These are phyloP conservation scores for Cercophora sp. DNA, from an alignment of 495 filamentous ascomycete genomes.

Conservation along the genomic window DNA sequence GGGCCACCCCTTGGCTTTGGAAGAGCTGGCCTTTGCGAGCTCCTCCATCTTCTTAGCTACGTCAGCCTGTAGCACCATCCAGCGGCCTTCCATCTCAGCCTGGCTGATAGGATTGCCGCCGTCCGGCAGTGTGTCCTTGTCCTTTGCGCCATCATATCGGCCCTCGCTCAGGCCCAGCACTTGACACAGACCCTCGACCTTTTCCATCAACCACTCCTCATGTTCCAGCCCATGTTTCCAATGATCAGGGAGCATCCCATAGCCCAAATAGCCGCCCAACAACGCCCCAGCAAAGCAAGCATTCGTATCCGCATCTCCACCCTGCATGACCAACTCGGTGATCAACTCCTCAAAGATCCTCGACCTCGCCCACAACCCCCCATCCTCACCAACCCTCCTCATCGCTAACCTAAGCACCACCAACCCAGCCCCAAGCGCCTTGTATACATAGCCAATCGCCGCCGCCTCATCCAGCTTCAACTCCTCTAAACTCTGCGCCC, in stretches of 20 bases:
- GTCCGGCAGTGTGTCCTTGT: slow-evolving; percentile 28
- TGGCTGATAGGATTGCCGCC: slow-evolving; percentile 26
- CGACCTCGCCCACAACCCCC: slow-evolving; percentile 5
- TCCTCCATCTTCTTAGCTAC: slow-evolving; percentile 22
- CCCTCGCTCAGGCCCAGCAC: slow-evolving; percentile 28
- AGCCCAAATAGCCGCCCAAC: slow-evolving; percentile 40
- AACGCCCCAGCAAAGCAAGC: slow-evolving; percentile 45
- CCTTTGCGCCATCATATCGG: slow-evolving; percentile 23
- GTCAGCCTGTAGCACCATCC: slow-evolving; percentile 27
- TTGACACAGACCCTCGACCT: slow-evolving; percentile 26
- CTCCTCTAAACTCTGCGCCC: slow-evolving; percentile 24
- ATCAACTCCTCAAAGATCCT: slow-evolving; percentile 39
- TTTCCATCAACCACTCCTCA: slow-evolving; percentile 37
- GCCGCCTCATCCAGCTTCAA: slow-evolving; percentile 36
- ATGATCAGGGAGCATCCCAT: slow-evolving; percentile 33
- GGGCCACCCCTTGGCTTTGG: slow-evolving; percentile 1
- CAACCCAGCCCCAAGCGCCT: slow-evolving; percentile 41
- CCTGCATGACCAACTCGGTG: slow-evolving; percentile 42
- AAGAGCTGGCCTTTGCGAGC: slow-evolving; percentile 14
- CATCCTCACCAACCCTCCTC: slow-evolving; percentile 8
- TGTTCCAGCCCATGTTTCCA: slow-evolving; percentile 42
- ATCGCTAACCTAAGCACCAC: slow-evolving; percentile 36
- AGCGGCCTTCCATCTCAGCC: slow-evolving; percentile 30
- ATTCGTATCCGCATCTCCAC: slow-evolving; percentile 50
- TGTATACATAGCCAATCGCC: slow-evolving; percentile 49